Evolutionary conservation across 805 yeast species (phyloP).

Genomic region (Candida vaughaniae): DNA sequence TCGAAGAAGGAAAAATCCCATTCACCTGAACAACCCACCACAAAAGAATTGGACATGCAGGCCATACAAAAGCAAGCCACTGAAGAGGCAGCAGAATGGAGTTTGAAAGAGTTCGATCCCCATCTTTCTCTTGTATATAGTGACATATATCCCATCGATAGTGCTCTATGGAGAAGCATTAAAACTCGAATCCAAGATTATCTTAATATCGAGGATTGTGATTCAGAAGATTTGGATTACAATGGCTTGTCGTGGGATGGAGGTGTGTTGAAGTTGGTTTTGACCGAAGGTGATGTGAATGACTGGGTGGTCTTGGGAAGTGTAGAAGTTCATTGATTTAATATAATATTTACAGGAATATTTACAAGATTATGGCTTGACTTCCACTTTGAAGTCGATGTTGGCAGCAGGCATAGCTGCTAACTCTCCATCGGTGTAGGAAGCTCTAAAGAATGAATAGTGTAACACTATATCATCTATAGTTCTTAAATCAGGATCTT

Average conservation of each 20-base stretch:
- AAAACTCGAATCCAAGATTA: slow-evolving; percentile 66
- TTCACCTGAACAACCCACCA: slow-evolving; percentile 3
- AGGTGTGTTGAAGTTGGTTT: slow-evolving; percentile 65
- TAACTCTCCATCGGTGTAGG: slow-evolving; percentile 41
- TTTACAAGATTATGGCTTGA: not conserved
- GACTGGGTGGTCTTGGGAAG: slow-evolving; percentile 68
- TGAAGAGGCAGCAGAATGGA: slow-evolving; percentile 53
- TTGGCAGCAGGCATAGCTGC: slow-evolving; percentile 26
- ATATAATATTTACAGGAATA: not conserved
- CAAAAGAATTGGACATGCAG: slow-evolving; percentile 26
- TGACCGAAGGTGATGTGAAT: slow-evolving; percentile 68
- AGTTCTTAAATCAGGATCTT: slow-evolving; percentile 77
- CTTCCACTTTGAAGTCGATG: not conserved
- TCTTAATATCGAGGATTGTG: slow-evolving; percentile 48
- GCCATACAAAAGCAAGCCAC: slow-evolving; percentile 45
- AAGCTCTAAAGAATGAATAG: slow-evolving; percentile 85
- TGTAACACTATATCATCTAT: slow-evolving; percentile 87
- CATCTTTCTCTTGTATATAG: slow-evolving; percentile 74
- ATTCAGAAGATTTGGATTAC: slow-evolving; percentile 31
- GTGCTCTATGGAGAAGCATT: slow-evolving; percentile 62
- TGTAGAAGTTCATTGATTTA: slow-evolving; percentile 35
- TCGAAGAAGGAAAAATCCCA: slow-evolving; percentile 18
- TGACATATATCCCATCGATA: slow-evolving; percentile 61
- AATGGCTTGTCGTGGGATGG: slow-evolving; percentile 60
- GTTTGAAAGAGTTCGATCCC: slow-evolving; percentile 57